Percentiles rank a stretch among this genome's conserved stretches.
Conservation (phyloP, 2,329 filamentous ascomycete species). For the Cordyceps fumosorosea region DNA sequence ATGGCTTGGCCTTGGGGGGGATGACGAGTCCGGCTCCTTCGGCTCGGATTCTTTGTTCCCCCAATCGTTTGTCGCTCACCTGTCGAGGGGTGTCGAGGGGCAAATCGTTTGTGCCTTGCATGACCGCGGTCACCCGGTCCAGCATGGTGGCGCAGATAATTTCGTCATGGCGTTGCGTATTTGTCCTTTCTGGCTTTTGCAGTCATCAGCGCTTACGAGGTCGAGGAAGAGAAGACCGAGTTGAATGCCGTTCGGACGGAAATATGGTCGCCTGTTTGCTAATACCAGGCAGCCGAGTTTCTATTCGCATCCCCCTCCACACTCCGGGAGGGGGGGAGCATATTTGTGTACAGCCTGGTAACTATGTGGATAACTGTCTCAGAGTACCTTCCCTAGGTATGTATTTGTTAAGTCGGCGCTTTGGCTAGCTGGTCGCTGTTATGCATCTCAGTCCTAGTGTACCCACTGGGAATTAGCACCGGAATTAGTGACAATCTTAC, state of each 20-base stretch:
- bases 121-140: background rate
- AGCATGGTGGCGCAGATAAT: background rate
- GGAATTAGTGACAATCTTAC: no score
- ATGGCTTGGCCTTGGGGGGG: background rate
- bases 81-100: background rate
- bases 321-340: background rate
- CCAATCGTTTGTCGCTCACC: background rate
- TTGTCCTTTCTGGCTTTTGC: background rate
- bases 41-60: background rate
- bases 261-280: background rate
- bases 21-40: background rate
- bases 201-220: background rate
- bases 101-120: constrained; percentile 1
- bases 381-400: no score
- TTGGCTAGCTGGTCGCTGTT: no score
- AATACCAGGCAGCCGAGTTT: background rate
- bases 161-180: background rate
- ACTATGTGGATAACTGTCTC: no score
- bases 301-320: background rate
- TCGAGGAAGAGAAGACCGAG: no score
- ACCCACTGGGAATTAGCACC: no score
- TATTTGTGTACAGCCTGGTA: background rate
- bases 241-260: no score
- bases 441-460: no score
- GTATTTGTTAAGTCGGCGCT: no score